Evolutionary conservation across 1,139 yeast species (phyloP).

Genomic region (Candida tetrigidarum): DNA sequence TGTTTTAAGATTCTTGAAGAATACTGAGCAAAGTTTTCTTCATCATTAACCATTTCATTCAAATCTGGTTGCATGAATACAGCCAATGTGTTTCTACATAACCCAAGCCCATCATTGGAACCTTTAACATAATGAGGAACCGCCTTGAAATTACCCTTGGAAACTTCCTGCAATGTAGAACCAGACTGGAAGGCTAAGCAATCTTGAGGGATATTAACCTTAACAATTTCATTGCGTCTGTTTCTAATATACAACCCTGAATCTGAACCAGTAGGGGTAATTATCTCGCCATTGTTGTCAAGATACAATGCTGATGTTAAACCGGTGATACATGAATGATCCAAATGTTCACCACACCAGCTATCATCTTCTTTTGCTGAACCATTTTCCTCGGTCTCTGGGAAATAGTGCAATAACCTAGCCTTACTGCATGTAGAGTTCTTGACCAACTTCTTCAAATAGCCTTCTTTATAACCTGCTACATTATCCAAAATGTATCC

Average conservation of each 20-base stretch:
- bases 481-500: constrained; percentile 35
- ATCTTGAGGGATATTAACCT: constrained; percentile 58
- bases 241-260: constrained; percentile 60
- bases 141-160: constrained; percentile 56
- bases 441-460: constrained; percentile 49
- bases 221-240: constrained; percentile 48
- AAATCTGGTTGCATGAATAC: constrained; percentile 68
- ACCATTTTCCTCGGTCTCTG: constrained; percentile 21
- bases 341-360: constrained; percentile 73
- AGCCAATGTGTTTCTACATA: constrained; percentile 62
- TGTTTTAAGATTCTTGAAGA: constrained; percentile 40
- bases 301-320: constrained; percentile 59
- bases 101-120: constrained; percentile 27
- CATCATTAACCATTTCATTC: constrained; percentile 48
- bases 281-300: constrained; percentile 42
- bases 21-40: constrained; percentile 54
- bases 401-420: constrained; percentile 58
- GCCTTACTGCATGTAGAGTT: constrained; percentile 64
- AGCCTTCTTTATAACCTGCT: constrained; percentile 35
- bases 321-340: constrained; percentile 67
- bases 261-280: constrained; percentile 40
- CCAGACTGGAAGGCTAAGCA: constrained; percentile 71
- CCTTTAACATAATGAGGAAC: constrained; percentile 66
- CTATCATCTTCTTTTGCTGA: constrained; percentile 29
- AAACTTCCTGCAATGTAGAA: constrained; percentile 58